Base-by-base conservation (phyloP, 2,329 filamentous ascomycete species). In the Scopulariopsis brevicaulis region DNA sequence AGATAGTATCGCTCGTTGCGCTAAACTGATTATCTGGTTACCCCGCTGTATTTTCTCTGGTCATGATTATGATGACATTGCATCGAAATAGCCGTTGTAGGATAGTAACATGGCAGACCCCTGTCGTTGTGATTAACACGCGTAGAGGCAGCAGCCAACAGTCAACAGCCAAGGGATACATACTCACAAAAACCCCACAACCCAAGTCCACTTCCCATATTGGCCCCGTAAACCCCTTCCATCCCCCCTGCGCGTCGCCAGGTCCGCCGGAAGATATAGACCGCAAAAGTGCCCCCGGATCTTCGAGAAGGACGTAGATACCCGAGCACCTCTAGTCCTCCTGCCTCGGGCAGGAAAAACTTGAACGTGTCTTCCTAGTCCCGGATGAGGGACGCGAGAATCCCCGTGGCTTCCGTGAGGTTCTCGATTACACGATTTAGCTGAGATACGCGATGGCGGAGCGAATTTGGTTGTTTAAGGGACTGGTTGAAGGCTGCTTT, bases 221-320 rank as follows among this genome's bases (percentile, higher is more conserved):
- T 40, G 20, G 54, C 53, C 66, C 63, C 4, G 73, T 64, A 63
- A 69, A 72, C 4, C 70, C 67, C 63, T 67, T 71, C 71, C 71
- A 74, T 3, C 66, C 68, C 0, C 67, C 70, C 2, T 72, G 67
- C 67, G 68, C 66, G 40, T 73, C 69, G 58, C 61, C 50, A 66
- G 56, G 34, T 69, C 72, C 59, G 68, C 66, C 12, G 64, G 63
- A 10, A 74, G 59, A 48, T 65, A 64, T 35, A 65, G 70, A 1
- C 69, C 70, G 4, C 59, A 69, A 37, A 71, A 77, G 61, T 76
- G 77, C 1, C 73, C 73, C 4, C n/a, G 70, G 72, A 20, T 71
- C 69, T 34, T 70, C 66, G n/a, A 76, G 60, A 8, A 77, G 64
- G n/a, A 69, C 61, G 65, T n/a, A 74, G 69, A 59, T 55, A 43